Conservation (phyloP, 2,329 filamentous ascomycete species). For the Lojkania enalia region DNA sequence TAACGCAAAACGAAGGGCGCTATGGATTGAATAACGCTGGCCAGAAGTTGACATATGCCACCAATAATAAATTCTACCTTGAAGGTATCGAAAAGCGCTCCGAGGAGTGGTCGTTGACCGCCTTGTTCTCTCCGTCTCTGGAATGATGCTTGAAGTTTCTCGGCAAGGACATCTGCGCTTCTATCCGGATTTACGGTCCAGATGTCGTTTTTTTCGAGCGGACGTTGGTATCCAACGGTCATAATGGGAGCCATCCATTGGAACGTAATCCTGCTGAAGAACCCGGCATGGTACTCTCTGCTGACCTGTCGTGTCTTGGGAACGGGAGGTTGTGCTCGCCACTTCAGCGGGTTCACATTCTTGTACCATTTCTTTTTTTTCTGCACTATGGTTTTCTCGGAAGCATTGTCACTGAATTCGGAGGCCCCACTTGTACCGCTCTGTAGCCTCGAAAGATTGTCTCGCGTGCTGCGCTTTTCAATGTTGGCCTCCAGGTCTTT, state of each 20-base stretch:
- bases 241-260: slow-evolving; percentile 91
- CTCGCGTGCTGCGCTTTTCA: slow-evolving; percentile 23
- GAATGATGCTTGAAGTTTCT: slow-evolving; percentile 69
- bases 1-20: slow-evolving; percentile 84
- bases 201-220: slow-evolving; percentile 81
- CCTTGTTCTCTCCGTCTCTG: slow-evolving; percentile 67
- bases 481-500: slow-evolving; percentile 35
- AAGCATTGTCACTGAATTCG: slow-evolving; percentile 34
- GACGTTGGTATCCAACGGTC: slow-evolving; percentile 84
- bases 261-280: slow-evolving; percentile 78
- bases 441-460: slow-evolving; percentile 31
- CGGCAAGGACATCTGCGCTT: slow-evolving; percentile 69
- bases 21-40: slow-evolving; percentile 74
- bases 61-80: slow-evolving; percentile 82
- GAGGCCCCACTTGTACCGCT: slow-evolving; percentile 33
- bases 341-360: slow-evolving; percentile 53
- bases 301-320: slow-evolving; percentile 60
- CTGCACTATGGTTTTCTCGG: slow-evolving; percentile 29
- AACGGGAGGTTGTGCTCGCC: slow-evolving; percentile 57
- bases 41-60: slow-evolving; percentile 72
- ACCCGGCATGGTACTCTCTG: slow-evolving; percentile 71
- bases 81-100: slow-evolving; percentile 86
- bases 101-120: slow-evolving; percentile 72
- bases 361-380: slow-evolving; percentile 63
- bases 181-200: slow-evolving; percentile 86